phyloP scores from a whole-genome alignment of 768 basidiomycete genomes.

The Leccinellum rugosiceps region DNA sequence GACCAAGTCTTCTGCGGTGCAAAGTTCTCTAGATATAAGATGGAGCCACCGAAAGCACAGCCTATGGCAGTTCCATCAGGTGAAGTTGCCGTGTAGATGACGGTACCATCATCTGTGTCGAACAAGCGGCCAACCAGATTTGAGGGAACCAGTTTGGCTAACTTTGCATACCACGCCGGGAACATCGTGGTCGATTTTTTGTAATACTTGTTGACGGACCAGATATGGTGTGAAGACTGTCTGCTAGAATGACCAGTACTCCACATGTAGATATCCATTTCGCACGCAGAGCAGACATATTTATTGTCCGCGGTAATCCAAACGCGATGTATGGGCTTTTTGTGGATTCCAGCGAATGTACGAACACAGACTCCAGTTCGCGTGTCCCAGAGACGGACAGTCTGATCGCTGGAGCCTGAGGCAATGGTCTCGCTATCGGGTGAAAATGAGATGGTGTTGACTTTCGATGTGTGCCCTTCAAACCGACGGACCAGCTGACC shows the following conservation, averaged over 20 bases:
- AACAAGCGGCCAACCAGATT: conserved; percentile 1
- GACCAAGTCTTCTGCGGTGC: not conserved
- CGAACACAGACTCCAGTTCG: conserved; percentile 17
- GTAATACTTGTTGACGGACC: conserved; percentile 11
- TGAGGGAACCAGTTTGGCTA: conserved; percentile 4
- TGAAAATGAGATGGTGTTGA: conserved; percentile 23
- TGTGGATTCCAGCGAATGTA: conserved; percentile 12
- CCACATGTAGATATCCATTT: conserved; percentile 15
- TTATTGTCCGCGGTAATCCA: conserved; percentile 17
- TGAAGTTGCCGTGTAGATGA: conserved; percentile 6
- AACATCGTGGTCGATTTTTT: conserved; percentile 3
- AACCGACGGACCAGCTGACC: conserved; percentile 10
- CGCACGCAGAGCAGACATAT: conserved; percentile 13
- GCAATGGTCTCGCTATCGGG: conserved; percentile 14
- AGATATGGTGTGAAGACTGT: conserved; percentile 11
- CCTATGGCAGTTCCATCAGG: conserved; percentile 6
- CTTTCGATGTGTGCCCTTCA: conserved; percentile 14
- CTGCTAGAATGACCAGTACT: not conserved
- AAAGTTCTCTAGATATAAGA: conserved; percentile 2
- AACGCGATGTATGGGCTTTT: conserved; percentile 14
- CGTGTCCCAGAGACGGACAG: conserved; percentile 24
- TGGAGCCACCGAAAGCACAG: not conserved
- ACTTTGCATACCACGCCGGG: conserved; percentile 17
- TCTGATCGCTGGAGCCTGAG: conserved; percentile 21
- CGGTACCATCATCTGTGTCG: conserved; percentile 7